These are phyloP conservation scores for Pleurotus citrinopileatus DNA, from an alignment of 768 basidiomycete species.

Conservation along the genomic window DNA sequence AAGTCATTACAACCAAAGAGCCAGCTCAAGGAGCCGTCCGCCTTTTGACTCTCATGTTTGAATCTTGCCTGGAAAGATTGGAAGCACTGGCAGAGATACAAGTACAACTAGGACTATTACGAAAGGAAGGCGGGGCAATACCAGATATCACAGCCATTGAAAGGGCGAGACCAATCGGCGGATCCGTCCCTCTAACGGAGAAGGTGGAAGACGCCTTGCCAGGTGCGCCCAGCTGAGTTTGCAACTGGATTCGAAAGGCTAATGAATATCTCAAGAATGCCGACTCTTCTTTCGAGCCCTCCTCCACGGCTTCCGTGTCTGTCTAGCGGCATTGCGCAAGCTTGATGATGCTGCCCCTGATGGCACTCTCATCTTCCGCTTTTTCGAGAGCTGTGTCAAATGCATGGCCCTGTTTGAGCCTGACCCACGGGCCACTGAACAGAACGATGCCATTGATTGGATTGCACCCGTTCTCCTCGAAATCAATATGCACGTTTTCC, in stretches of 20 bases:
- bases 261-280: conserved; percentile 55
- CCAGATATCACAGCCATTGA: conserved; percentile 71
- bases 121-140: conserved; percentile 44
- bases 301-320: conserved; percentile 83
- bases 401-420: conserved; percentile 84
- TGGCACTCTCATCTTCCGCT: conserved; percentile 79
- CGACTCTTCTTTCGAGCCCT: conserved; percentile 85
- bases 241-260: conserved; percentile 6
- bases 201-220: conserved; percentile 79
- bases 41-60: conserved; percentile 73
- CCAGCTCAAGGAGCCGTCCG: conserved; percentile 63
- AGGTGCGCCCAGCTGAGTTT: conserved; percentile 43
- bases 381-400: conserved; percentile 83
- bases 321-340: conserved; percentile 73
- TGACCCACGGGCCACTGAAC: conserved; percentile 56
- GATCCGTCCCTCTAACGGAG: conserved; percentile 74
- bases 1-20: conserved; percentile 76
- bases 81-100: conserved; percentile 73
- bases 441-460: conserved; percentile 82
- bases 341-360: conserved; percentile 78
- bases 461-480: conserved; percentile 75
- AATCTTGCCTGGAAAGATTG: conserved; percentile 81
- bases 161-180: conserved; percentile 78
- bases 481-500: conserved; percentile 88
- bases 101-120: conserved; percentile 45